phyloP scores from a whole-genome alignment of 768 basidiomycete genomes.

The Pulveroboletus sp. region DNA sequence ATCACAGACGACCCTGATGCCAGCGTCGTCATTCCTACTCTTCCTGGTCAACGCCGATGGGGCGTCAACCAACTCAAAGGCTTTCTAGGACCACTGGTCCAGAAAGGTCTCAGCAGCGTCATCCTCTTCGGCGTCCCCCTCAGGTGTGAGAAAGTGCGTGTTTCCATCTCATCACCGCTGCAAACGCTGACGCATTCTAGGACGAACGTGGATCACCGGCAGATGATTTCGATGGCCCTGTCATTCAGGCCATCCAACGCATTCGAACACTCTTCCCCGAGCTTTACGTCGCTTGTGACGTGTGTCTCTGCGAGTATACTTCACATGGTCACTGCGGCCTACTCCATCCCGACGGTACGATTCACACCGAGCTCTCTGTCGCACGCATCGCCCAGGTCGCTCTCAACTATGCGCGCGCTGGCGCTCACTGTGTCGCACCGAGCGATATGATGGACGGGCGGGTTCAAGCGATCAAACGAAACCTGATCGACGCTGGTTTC shows the following conservation, averaged over 20 bases:
- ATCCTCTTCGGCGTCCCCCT: constrained; percentile 94
- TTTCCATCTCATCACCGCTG: not conserved
- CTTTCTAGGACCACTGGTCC: constrained; percentile 82
- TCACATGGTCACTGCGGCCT: constrained; percentile 96
- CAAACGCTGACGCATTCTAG: constrained; percentile 35
- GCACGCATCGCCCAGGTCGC: constrained; percentile 91
- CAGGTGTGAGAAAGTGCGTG: constrained; percentile 64
- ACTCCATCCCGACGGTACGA: constrained; percentile 67
- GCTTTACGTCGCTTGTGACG: constrained; percentile 89
- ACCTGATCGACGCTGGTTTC: constrained; percentile 74
- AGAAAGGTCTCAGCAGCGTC: constrained; percentile 86
- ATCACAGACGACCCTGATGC: constrained; percentile 93
- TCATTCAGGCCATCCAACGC: constrained; percentile 85
- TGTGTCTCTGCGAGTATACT: constrained; percentile 99
- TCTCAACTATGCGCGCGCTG: constrained; percentile 85
- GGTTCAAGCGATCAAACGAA: constrained; percentile 82
- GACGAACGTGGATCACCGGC: constrained; percentile 82
- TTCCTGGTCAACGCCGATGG: constrained; percentile 91
- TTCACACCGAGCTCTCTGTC: constrained; percentile 74
- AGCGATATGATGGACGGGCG: constrained; percentile 99
- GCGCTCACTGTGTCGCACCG: constrained; percentile 97
- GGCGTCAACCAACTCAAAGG: constrained; percentile 88
- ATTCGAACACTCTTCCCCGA: constrained; percentile 74
- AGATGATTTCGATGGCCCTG: constrained; percentile 86
- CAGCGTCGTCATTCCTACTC: constrained; percentile 63